A percentile compares a stretch with the other conserved stretches of the same genome.
These are phyloP conservation scores for Aquanectria penicillioides DNA, from an alignment of 2,329 filamentous ascomycete species.

Conservation along the genomic window DNA sequence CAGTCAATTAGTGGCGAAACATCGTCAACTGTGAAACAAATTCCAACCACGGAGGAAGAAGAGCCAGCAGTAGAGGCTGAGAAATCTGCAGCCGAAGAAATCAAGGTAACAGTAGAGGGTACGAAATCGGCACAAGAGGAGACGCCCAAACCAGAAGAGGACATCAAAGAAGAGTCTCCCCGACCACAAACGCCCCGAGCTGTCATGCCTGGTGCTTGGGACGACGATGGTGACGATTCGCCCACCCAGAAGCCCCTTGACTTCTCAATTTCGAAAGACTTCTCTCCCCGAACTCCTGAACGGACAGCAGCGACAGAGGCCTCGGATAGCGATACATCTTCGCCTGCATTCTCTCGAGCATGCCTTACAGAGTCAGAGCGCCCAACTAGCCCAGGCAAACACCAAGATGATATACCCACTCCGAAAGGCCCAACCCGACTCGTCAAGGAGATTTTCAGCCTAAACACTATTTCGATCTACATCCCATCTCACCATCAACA, in stretches of 20 bases:
- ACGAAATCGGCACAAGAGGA: background rate
- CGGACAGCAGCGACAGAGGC: conserved; percentile 17
- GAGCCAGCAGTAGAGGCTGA: background rate
- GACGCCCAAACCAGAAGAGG: background rate
- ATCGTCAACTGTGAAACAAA: background rate
- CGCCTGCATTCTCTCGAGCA: conserved; percentile 42
- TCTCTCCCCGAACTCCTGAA: conserved; percentile 20
- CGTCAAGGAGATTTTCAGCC: conserved; percentile 63
- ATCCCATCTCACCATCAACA: conserved; percentile 61
- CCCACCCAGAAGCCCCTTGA: conserved; percentile 18
- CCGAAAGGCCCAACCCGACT: conserved; percentile 64
- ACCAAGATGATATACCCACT: conserved; percentile 56
- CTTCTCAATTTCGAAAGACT: conserved; percentile 11
- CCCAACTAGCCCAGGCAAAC: conserved; percentile 22
- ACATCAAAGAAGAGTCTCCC: conserved; percentile 6
- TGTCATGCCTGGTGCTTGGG: conserved; percentile 65
- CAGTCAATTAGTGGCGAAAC: background rate
- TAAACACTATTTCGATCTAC: conserved; percentile 64
- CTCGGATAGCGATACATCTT: conserved; percentile 40
- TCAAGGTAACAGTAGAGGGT: background rate
- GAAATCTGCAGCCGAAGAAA: background rate
- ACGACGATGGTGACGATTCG: conserved; percentile 47
- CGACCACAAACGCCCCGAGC: conserved; percentile 19
- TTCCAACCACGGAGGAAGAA: background rate
- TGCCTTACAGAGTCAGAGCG: conserved; percentile 31